A percentile compares a stretch with the other conserved stretches of the same genome.
These are phyloP conservation scores for Russula griseocarnosa DNA, from an alignment of 768 basidiomycete species.

Conservation along the genomic window DNA sequence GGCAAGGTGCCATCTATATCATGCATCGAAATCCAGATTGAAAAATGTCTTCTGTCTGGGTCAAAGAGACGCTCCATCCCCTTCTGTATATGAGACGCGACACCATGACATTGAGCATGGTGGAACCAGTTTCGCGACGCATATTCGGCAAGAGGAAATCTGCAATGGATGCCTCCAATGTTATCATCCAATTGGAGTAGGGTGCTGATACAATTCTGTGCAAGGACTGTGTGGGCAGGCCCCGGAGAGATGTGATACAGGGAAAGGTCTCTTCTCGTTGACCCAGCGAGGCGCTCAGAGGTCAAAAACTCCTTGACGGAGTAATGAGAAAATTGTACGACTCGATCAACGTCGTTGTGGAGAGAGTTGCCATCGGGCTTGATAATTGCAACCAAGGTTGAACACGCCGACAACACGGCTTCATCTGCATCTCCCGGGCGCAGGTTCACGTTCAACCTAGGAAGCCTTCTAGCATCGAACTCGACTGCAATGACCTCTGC, in stretches of 20 bases:
- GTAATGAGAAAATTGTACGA: conserved; percentile 9
- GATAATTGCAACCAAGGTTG: neutral
- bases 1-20: neutral
- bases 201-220: conserved; percentile 4
- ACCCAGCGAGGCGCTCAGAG: neutral
- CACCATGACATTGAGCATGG: neutral
- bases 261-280: neutral
- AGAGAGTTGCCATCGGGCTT: neutral
- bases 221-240: conserved; percentile 3
- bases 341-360: neutral
- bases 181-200: neutral
- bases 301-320: conserved; percentile 5
- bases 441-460: neutral
- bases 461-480: too few relatives aligned
- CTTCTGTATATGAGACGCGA: neutral
- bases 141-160: conserved; percentile 1
- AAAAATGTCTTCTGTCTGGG: neutral
- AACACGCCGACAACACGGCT: conserved; percentile 1
- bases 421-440: neutral
- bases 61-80: conserved; percentile 8
- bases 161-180: too few relatives aligned
- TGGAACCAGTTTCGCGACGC: neutral
- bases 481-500: neutral
- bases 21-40: neutral
- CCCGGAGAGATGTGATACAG: neutral